A percentile compares a stretch with the other conserved stretches of the same genome.
phyloP scores from a whole-genome alignment of 306 rosid genomes.

The Ochetophila trinervis region DNA sequence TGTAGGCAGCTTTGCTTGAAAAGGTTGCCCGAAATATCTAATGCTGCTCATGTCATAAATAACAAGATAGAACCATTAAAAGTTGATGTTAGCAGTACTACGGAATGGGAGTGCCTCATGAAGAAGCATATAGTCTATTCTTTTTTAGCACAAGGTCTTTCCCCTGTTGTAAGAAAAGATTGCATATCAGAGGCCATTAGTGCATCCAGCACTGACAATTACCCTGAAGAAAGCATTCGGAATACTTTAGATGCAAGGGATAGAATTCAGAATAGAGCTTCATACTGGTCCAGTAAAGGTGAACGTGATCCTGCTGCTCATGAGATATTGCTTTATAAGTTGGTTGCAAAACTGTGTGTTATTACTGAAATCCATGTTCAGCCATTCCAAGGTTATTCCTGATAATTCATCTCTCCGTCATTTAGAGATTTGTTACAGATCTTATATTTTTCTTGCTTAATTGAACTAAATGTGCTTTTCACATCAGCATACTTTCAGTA shows the following conservation, averaged over 20 bases:
- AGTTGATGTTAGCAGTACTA: slow-evolving; percentile 8
- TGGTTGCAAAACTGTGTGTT: slow-evolving; percentile 45
- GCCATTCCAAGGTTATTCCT: slow-evolving; percentile 58
- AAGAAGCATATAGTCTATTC: slow-evolving; percentile 51
- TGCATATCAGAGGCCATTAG: slow-evolving; percentile 44
- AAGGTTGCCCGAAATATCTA: slow-evolving; percentile 51
- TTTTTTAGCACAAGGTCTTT: slow-evolving; percentile 42
- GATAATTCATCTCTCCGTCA: background rate
- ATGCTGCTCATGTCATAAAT: slow-evolving; percentile 25
- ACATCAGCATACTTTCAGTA: slow-evolving; percentile 57
- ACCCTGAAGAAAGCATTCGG: slow-evolving; percentile 44
- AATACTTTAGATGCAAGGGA: slow-evolving; percentile 53
- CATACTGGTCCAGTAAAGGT: slow-evolving; percentile 77
- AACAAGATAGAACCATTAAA: slow-evolving; percentile 39
- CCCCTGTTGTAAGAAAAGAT: slow-evolving; percentile 22
- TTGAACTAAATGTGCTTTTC: slow-evolving; percentile 27
- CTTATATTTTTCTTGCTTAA: slow-evolving; percentile 14
- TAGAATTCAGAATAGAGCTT: slow-evolving; percentile 27
- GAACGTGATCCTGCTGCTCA: slow-evolving; percentile 47
- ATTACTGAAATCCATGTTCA: slow-evolving; percentile 56
- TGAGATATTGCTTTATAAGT: slow-evolving; percentile 49
- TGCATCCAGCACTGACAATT: slow-evolving; percentile 71
- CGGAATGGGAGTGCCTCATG: slow-evolving; percentile 39
- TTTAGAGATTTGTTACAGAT: slow-evolving; percentile 5
- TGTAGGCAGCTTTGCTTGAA: slow-evolving; percentile 55